Conservation (phyloP, 352 stramenopile species). For the Pythium vanterpoolii region DNA sequence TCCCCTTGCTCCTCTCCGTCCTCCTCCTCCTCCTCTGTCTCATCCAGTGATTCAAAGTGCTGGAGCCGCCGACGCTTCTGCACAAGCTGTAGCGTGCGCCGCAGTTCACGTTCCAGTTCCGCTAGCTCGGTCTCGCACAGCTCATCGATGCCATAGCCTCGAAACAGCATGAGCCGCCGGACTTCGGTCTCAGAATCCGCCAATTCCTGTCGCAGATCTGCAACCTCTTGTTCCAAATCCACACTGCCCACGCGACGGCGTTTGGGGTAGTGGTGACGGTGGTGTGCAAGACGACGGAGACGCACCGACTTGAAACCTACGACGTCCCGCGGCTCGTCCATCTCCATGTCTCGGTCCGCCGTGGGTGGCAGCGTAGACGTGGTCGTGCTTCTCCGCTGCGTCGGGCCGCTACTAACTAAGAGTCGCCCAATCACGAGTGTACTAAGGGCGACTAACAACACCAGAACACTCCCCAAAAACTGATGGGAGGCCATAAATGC, state of each 20-base stretch:
- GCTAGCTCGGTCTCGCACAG: conserved; percentile 45
- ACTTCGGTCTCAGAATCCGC: conserved; percentile 76
- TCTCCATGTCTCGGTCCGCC: neutral
- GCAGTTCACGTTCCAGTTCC: conserved; percentile 51
- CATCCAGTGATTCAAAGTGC: conserved; percentile 21
- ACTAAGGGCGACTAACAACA: conserved; percentile 45
- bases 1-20: conserved; percentile 4
- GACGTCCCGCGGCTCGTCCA: neutral
- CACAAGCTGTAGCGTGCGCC: conserved; percentile 50
- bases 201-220: conserved; percentile 65
- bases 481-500: conserved; percentile 50
- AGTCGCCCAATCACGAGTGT: conserved; percentile 38
- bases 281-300: neutral
- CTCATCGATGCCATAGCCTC: conserved; percentile 68
- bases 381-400: neutral
- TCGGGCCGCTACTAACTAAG: conserved; percentile 28
- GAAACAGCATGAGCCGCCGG: conserved; percentile 66
- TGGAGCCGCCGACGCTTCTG: conserved; percentile 27
- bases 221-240: conserved; percentile 53
- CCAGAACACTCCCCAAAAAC: conserved; percentile 39
- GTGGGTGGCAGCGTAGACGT: neutral
- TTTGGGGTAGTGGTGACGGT: neutral
- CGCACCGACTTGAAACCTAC: neutral
- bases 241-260: neutral
- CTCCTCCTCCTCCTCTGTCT: conserved; percentile 24